These are phyloP conservation scores for Prillingera fragicola DNA, from an alignment of 1,284 basidiomycete genomes.

Conservation along the genomic window DNA sequence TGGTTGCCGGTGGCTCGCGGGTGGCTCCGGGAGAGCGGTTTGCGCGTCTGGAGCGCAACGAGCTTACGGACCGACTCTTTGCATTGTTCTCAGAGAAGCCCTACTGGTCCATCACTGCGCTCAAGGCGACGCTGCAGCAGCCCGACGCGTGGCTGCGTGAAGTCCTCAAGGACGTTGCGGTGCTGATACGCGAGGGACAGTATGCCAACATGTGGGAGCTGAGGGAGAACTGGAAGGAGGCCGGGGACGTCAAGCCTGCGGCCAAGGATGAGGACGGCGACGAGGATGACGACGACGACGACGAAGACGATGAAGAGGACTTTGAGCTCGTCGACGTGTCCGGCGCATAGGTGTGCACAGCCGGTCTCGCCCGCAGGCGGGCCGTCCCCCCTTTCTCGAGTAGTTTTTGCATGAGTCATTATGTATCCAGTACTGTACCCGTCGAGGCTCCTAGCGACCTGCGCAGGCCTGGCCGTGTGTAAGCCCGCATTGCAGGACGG, in stretches of 20 bases:
- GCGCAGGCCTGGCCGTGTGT: too few relatives aligned
- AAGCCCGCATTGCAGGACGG: too few relatives aligned
- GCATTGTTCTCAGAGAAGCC: conserved; percentile 68
- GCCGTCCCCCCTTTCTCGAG: too few relatives aligned
- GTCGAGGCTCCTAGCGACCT: too few relatives aligned
- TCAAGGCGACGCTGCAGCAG: conserved; percentile 79
- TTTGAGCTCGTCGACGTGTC: conserved; percentile 12
- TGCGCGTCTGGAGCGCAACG: conserved; percentile 77
- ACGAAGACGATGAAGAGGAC: conserved; percentile 7
- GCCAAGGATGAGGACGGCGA: not conserved
- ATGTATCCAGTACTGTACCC: too few relatives aligned
- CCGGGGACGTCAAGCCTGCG: conserved; percentile 1
- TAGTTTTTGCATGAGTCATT: too few relatives aligned
- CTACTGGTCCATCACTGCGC: conserved; percentile 74
- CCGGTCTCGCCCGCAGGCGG: too few relatives aligned
- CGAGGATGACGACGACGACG: too few relatives aligned
- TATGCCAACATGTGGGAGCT: conserved; percentile 51
- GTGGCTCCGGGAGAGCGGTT: conserved; percentile 61
- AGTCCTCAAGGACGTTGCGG: conserved; percentile 72
- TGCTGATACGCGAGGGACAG: conserved; percentile 69
- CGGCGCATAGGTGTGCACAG: too few relatives aligned
- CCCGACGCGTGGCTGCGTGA: conserved; percentile 89
- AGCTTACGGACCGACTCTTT: conserved; percentile 82
- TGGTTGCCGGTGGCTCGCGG: conserved; percentile 26
- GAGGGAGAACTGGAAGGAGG: conserved; percentile 28